Conservation (phyloP, 2,329 filamentous ascomycete species). For the Colletotrichum lupini region DNA sequence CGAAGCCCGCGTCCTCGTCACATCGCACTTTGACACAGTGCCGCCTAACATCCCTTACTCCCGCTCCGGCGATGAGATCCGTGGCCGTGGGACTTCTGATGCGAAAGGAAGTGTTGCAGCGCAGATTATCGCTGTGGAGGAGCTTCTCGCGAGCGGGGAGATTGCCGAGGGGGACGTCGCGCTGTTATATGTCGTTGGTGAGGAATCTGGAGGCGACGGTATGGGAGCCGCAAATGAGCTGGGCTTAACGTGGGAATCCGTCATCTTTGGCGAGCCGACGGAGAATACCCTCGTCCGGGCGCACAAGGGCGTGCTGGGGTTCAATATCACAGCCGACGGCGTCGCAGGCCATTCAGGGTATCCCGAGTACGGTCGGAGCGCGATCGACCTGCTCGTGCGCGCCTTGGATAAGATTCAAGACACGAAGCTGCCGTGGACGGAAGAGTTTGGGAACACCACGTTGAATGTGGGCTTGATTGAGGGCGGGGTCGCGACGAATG, state of each 20-base stretch:
- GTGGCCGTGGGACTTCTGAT: conserved; percentile 80
- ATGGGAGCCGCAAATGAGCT: conserved; percentile 66
- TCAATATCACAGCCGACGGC: conserved; percentile 75
- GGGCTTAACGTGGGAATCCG: conserved; percentile 65
- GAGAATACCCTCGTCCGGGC: conserved; percentile 88
- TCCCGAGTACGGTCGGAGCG: conserved; percentile 87
- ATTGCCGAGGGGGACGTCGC: conserved; percentile 63
- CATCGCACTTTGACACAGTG: conserved; percentile 85
- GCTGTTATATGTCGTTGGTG: conserved; percentile 80
- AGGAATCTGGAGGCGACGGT: conserved; percentile 83
- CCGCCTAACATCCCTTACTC: conserved; percentile 79
- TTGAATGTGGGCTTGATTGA: conserved; percentile 84
- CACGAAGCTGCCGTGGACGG: conserved; percentile 78
- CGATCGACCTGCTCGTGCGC: conserved; percentile 82
- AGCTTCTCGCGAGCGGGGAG: conserved; percentile 56
- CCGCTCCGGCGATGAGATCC: conserved; percentile 66
- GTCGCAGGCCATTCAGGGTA: conserved; percentile 90
- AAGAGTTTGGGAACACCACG: conserved; percentile 87
- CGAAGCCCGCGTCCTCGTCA: conserved; percentile 70
- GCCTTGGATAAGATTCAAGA: conserved; percentile 74
- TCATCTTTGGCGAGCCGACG: conserved; percentile 94
- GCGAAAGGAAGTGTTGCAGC: conserved; percentile 78
- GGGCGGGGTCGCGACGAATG: conserved; percentile 88
- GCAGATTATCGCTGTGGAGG: conserved; percentile 75
- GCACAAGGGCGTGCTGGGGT: conserved; percentile 85